Evolutionary conservation across 2,329 filamentous ascomycete species (phyloP).

Genomic region (Fusarium denticulatum): DNA sequence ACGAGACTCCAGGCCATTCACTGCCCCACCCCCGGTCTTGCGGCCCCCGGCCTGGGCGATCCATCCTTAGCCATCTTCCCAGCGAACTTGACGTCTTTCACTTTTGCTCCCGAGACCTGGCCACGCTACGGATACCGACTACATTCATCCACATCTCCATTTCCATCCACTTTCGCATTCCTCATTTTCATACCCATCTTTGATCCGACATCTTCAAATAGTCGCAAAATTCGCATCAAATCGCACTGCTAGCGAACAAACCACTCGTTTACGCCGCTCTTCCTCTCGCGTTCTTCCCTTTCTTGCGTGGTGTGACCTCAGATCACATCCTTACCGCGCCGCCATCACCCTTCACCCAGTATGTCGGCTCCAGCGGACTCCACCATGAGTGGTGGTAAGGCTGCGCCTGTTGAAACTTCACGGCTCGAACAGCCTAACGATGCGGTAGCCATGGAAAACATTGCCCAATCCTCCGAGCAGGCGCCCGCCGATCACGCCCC

Average conservation of each 20-base stretch:
- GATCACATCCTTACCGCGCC: conserved; percentile 35
- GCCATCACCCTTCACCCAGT: conserved; percentile 29
- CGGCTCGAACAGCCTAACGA: conserved; percentile 50
- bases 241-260: conserved; percentile 31
- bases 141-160: conserved; percentile 29
- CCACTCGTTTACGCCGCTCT: conserved; percentile 24
- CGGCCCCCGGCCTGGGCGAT: conserved; percentile 41
- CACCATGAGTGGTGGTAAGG: conserved; percentile 47
- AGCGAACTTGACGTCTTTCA: conserved; percentile 45
- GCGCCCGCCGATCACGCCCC: conserved; percentile 21
- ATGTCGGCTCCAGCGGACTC: conserved; percentile 49
- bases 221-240: conserved; percentile 10
- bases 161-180: conserved; percentile 24
- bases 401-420: conserved; percentile 42
- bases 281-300: conserved; percentile 14
- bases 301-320: conserved; percentile 42
- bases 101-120: conserved; percentile 41
- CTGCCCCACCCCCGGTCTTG: conserved; percentile 43
- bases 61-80: conserved; percentile 37
- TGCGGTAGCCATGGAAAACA: conserved; percentile 51
- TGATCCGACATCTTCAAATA: conserved; percentile 17
- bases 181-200: conserved; percentile 31
- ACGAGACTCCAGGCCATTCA: conserved; percentile 33
- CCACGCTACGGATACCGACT: conserved; percentile 31
- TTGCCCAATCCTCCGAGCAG: conserved; percentile 41